phyloP scores from a whole-genome alignment of 345 rosid species.

The Eucalyptus tenuipes region DNA sequence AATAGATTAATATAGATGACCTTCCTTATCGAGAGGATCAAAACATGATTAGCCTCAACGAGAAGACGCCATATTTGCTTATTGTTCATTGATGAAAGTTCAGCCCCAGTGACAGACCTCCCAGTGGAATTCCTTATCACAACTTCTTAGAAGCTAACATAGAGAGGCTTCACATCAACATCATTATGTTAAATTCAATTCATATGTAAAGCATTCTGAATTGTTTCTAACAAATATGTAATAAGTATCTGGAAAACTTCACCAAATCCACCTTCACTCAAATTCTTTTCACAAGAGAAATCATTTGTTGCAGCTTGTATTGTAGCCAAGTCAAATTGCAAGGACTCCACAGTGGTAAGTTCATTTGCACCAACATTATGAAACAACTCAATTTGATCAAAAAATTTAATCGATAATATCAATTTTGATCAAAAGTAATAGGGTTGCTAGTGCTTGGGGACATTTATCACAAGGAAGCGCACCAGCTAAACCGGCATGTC shows the following conservation, averaged over 20 bases:
- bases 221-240: neutral
- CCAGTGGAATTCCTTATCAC: neutral
- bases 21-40: neutral
- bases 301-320: conserved; percentile 26
- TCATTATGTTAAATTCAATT: neutral
- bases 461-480: too few species aligned
- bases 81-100: too few species aligned
- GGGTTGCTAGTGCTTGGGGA: too few species aligned
- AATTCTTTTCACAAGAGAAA: conserved; percentile 33
- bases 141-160: neutral
- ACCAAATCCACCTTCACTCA: conserved; percentile 69
- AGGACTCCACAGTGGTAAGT: conserved; percentile 18
- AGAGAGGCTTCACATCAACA: neutral
- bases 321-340: conserved; percentile 23
- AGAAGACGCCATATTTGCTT: too few species aligned
- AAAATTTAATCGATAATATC: accelerated
- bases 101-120: too few species aligned
- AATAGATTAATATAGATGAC: neutral
- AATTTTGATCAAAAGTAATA: too few species aligned
- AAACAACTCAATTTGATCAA: too few species aligned
- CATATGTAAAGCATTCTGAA: neutral
- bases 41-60: neutral
- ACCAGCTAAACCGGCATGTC: too few species aligned
- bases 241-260: conserved; percentile 40
- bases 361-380: neutral